These are phyloP conservation scores for Leucosporidium scottii DNA, from an alignment of 768 basidiomycete species.

Conservation along the genomic window DNA sequence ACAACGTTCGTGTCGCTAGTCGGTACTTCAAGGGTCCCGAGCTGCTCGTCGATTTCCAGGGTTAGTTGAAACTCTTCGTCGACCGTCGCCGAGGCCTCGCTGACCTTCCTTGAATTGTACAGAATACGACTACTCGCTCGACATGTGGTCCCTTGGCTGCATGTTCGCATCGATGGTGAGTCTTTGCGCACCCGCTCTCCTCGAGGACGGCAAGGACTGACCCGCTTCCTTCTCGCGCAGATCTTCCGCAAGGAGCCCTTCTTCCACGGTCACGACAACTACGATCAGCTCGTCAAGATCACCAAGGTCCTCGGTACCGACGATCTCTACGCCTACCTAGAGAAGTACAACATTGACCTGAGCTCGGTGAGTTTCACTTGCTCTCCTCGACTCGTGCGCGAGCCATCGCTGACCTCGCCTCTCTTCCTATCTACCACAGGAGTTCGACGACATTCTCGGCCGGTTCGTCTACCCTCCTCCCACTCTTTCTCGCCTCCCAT, in stretches of 20 bases:
- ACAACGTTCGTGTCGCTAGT: slow-evolving; percentile 95
- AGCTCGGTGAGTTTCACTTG: slow-evolving; percentile 46
- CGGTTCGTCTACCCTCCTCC: slow-evolving; percentile 48
- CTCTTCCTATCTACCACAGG: slow-evolving; percentile 43
- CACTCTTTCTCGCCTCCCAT: slow-evolving; percentile 16
- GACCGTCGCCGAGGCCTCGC: not conserved
- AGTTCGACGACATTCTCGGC: slow-evolving; percentile 87
- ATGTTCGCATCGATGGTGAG: slow-evolving; percentile 98
- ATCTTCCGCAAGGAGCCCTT: slow-evolving; percentile 99
- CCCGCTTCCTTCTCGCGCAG: slow-evolving; percentile 44
- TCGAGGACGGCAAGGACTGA: not conserved
- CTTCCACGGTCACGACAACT: slow-evolving; percentile 99
- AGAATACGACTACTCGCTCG: slow-evolving; percentile 93
- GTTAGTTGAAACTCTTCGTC: not conserved
- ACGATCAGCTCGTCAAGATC: slow-evolving; percentile 96
- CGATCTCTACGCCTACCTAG: slow-evolving; percentile 82
- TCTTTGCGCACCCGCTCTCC: not conserved
- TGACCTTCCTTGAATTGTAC: not conserved
- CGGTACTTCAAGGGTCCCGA: slow-evolving; percentile 98
- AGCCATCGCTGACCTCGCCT: not conserved
- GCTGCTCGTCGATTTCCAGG: slow-evolving; percentile 87
- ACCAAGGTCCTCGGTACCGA: slow-evolving; percentile 96
- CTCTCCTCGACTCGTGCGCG: too few relatives aligned
- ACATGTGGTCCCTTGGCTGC: slow-evolving; percentile 98
- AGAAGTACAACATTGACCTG: slow-evolving; percentile 90